Evolutionary conservation across 1,139 yeast species (phyloP).

Genomic region (Diutina ranongensis): DNA sequence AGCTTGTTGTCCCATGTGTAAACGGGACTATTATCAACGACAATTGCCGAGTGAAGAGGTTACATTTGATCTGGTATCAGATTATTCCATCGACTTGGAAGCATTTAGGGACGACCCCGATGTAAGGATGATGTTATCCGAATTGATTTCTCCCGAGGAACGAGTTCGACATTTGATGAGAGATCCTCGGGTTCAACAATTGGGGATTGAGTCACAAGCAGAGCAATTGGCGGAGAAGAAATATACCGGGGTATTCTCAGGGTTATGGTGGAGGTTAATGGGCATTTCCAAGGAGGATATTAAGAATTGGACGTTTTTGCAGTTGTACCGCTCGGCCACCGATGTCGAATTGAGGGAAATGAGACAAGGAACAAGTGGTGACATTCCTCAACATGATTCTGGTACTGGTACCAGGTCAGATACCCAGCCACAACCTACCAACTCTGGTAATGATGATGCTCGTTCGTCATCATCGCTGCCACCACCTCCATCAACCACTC

Average conservation of each 20-base stretch:
- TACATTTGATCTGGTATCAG: neutral
- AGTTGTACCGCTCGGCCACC: too few relatives aligned
- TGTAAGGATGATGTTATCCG: slow-evolving; percentile 28
- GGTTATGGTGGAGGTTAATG: slow-evolving; percentile 43
- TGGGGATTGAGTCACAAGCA: slow-evolving; percentile 34
- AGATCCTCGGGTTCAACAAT: slow-evolving; percentile 17
- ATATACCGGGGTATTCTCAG: slow-evolving; percentile 22
- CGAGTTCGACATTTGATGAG: slow-evolving; percentile 24
- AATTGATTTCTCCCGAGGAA: slow-evolving; percentile 29
- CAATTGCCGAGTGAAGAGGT: slow-evolving; percentile 9
- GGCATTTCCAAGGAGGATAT: slow-evolving; percentile 38
- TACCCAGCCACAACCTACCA: too few relatives aligned
- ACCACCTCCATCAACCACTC: too few relatives aligned
- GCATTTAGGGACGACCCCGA: slow-evolving; percentile 29
- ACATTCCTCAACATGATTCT: too few relatives aligned
- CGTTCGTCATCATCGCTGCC: too few relatives aligned
- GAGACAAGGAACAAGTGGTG: too few relatives aligned
- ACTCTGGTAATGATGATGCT: too few relatives aligned
- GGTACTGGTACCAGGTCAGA: too few relatives aligned
- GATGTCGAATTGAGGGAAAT: too few relatives aligned
- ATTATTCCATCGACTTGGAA: slow-evolving; percentile 24
- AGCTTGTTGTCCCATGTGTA: slow-evolving; percentile 82
- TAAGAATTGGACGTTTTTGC: slow-evolving; percentile 40
- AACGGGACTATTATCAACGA: slow-evolving; percentile 48
- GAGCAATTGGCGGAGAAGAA: slow-evolving; percentile 23